Evolutionary conservation across 2,329 filamentous ascomycete genomes (phyloP).

Genomic region (Alternaria ethzedia): DNA sequence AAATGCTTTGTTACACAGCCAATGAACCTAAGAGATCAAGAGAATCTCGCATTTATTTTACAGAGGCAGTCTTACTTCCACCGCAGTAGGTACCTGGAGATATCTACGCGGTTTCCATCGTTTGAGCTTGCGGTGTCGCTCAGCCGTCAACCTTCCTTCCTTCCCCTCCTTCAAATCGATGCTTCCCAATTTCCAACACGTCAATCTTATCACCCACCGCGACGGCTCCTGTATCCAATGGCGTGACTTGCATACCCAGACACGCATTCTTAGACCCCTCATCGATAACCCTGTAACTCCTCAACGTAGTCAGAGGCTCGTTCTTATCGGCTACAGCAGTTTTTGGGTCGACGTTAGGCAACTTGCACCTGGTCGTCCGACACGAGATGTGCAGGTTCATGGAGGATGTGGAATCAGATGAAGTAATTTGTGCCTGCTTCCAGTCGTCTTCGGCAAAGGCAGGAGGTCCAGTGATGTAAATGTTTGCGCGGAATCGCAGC

Average conservation of each 20-base stretch:
- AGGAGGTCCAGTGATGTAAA: constrained; percentile 69
- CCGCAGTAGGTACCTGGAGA: background rate
- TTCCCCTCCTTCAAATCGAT: constrained; percentile 32
- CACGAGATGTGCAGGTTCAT: constrained; percentile 62
- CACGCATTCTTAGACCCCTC: constrained; percentile 65
- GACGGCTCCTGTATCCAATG: constrained; percentile 46
- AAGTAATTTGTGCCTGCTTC: constrained; percentile 58
- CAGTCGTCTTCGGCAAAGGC: constrained; percentile 75
- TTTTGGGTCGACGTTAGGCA: constrained; percentile 72
- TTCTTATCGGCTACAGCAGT: constrained; percentile 62
- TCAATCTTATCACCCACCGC: constrained; percentile 43
- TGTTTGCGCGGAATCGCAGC: constrained; percentile 73
- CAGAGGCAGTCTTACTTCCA: background rate
- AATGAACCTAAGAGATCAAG: background rate
- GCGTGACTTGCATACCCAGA: constrained; percentile 71
- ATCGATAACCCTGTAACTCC: constrained; percentile 66
- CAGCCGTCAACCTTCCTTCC: constrained; percentile 14
- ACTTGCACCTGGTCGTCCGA: constrained; percentile 71
- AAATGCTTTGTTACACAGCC: background rate
- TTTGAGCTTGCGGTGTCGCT: background rate
- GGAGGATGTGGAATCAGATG: constrained; percentile 3
- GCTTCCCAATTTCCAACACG: constrained; percentile 41
- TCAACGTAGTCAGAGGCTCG: constrained; percentile 66
- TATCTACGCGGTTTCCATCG: background rate
- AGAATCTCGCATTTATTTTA: background rate